Conservation (phyloP, 768 basidiomycete species). For the Psilocybe subaeruginosa region DNA sequence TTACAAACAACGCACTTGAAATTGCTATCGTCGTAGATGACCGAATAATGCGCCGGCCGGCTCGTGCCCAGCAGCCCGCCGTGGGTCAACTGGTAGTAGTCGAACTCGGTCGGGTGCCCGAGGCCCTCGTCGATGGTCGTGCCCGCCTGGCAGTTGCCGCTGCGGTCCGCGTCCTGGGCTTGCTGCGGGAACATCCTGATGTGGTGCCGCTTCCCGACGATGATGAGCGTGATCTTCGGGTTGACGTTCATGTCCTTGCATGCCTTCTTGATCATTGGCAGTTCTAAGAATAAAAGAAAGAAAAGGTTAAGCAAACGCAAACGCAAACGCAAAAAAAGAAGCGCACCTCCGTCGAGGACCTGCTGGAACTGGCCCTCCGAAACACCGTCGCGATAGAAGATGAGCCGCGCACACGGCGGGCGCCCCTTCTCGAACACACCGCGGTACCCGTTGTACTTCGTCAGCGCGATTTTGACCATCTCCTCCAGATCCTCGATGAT, state of each 20-base stretch:
- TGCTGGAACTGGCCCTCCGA: slow-evolving; percentile 55
- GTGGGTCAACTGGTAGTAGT: slow-evolving; percentile 80
- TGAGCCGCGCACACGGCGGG: slow-evolving; percentile 64
- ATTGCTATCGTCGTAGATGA: slow-evolving; percentile 52
- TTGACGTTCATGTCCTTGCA: slow-evolving; percentile 56
- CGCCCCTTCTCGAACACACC: slow-evolving; percentile 52
- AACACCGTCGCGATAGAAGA: slow-evolving; percentile 72
- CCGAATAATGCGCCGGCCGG: slow-evolving; percentile 50
- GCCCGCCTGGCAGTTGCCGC: slow-evolving; percentile 79
- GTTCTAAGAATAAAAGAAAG: neutral
- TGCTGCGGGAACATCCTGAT: slow-evolving; percentile 43
- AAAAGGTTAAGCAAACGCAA: slow-evolving; percentile 6
- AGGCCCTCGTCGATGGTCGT: slow-evolving; percentile 78
- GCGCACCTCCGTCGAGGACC: slow-evolving; percentile 37
- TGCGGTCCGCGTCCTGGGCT: slow-evolving; percentile 53
- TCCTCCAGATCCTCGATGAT: slow-evolving; percentile 70
- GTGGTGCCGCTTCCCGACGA: slow-evolving; percentile 81
- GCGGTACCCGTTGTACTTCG: slow-evolving; percentile 58
- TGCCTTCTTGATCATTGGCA: slow-evolving; percentile 40
- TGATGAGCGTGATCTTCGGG: slow-evolving; percentile 74
- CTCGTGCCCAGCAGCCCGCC: slow-evolving; percentile 81
- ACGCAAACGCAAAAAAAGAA: slow-evolving; percentile 39
- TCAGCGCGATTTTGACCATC: slow-evolving; percentile 58
- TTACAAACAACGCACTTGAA: slow-evolving; percentile 51
- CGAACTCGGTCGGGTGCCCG: slow-evolving; percentile 72